Evolutionary conservation across 768 basidiomycete species (phyloP), one percentile per base, ranked within the genome.

Genomic region (Clathrus columnatus): DNA sequence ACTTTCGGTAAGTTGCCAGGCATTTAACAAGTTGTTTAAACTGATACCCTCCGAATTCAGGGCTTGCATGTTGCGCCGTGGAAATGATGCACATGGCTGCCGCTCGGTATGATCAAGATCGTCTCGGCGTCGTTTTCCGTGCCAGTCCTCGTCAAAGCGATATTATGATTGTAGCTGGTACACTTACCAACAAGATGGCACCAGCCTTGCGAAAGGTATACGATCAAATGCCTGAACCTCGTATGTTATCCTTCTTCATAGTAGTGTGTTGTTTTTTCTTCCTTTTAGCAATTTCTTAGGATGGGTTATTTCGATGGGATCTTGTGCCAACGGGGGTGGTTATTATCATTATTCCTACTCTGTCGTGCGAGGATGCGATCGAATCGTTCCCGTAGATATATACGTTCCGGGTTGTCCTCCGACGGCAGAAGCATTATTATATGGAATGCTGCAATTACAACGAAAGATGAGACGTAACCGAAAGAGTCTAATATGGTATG

Each of bases 61-160:
- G 95, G 73, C 81, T 99, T 50, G 96, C 96, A 4, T 99, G 96
- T 70, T 99, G 96, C 70, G 96, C 96, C 21, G 96, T 99, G 28
- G 96, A 99, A 74, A 91, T 91, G 88, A 97, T 96, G 94, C 96
- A 99, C 75, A 95, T 98, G 93, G 96, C 96, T 49, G 94, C 96
- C 42, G 91, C 96, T 17, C 84, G 96, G 56, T 99, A 98, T 69
- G 96, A 99, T 70, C 96, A 98, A 69, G 96, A 99, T 69, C 82
- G 96, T 58, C 75, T 99, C 28, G 96, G 96, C 60, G 85, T 98
- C 56, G 89, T 99, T 42, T 99, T 99, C 77, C 91, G 96, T 75
- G 96, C 95, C n/a, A 91, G 87, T 74, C 96, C 96, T 45, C 86
- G 96, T 59, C 91, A 97, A 73, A 91, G 87, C 58, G 92, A 96